phyloP scores from a whole-genome alignment of 805 yeast species.

The Ogataea degrootiae region DNA sequence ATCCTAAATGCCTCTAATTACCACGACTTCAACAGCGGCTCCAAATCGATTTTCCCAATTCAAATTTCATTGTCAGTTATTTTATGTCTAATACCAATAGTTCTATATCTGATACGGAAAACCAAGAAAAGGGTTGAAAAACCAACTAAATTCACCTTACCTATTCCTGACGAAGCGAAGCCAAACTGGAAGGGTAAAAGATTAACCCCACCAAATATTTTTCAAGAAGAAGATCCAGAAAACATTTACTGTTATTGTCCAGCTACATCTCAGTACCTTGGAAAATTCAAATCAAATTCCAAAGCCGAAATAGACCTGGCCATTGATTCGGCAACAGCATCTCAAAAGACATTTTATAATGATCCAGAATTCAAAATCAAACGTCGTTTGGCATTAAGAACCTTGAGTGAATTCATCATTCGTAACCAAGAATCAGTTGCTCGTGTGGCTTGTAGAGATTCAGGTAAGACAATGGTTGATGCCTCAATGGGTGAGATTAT shows the following conservation, averaged over 20 bases:
- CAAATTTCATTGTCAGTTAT: constrained; percentile 27
- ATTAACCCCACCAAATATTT: constrained; percentile 56
- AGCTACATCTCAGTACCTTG: constrained; percentile 89
- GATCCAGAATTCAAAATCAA: constrained; percentile 50
- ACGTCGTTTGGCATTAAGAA: constrained; percentile 64
- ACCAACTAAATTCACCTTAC: constrained; percentile 44
- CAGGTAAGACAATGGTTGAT: constrained; percentile 93
- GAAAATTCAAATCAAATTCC: constrained; percentile 61
- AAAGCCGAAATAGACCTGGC: constrained; percentile 65
- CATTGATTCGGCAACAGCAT: constrained; percentile 46
- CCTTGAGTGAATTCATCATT: constrained; percentile 66
- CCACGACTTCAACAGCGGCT: constrained; percentile 6
- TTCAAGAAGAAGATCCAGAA: constrained; percentile 56
- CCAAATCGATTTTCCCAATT: constrained; percentile 20
- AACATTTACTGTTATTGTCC: constrained; percentile 87
- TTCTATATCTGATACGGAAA: constrained; percentile 19
- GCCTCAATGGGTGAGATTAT: constrained; percentile 95
- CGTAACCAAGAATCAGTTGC: constrained; percentile 85
- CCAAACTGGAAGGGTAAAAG: constrained; percentile 92
- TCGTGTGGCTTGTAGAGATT: constrained; percentile 90
- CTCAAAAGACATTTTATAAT: constrained; percentile 47
- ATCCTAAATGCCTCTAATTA: constrained; percentile 13
- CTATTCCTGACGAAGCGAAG: constrained; percentile 70
- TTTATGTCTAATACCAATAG: constrained; percentile 20
- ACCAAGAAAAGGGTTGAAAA: constrained; percentile 24